These are phyloP conservation scores for Schizopora paradoxa DNA, from an alignment of 1,284 basidiomycete genomes.

Conservation along the genomic window DNA sequence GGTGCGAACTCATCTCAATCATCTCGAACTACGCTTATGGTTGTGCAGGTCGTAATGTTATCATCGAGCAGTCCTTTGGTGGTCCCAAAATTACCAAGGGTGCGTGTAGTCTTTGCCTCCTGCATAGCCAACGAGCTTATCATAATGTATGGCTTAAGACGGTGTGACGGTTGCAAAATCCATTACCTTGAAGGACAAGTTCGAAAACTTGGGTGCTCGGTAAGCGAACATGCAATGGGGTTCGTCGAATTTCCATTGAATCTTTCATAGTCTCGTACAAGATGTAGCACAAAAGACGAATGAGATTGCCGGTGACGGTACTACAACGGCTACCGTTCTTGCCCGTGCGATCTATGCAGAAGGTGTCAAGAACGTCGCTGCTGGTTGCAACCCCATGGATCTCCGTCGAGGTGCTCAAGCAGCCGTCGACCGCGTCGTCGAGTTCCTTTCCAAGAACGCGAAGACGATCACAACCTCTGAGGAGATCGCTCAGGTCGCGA, in stretches of 20 bases:
- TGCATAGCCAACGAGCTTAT: conserved; percentile 10
- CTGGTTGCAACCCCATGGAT: conserved; percentile 99
- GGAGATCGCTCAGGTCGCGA: conserved; percentile 97
- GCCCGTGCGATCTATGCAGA: conserved; percentile 97
- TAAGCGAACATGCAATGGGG: conserved; percentile 34
- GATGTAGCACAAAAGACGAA: conserved; percentile 97
- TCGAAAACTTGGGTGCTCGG: conserved; percentile 98
- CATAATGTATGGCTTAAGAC: conserved; percentile 42
- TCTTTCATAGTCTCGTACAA: conserved; percentile 72
- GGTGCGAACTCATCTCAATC: conserved; percentile 41
- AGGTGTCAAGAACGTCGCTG: conserved; percentile 99
- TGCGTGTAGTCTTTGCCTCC: conserved; percentile 31
- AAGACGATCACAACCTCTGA: conserved; percentile 95
- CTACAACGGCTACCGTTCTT: conserved; percentile 95
- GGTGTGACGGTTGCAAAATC: conserved; percentile 98
- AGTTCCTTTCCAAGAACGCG: conserved; percentile 86
- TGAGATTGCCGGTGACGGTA: conserved; percentile 96
- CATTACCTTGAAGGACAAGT: conserved; percentile 94
- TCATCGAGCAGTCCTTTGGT: conserved; percentile 97
- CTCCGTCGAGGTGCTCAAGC: conserved; percentile 94
- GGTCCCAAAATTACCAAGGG: conserved; percentile 98
- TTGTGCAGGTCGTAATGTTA: conserved; percentile 84
- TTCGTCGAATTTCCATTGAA: conserved; percentile 1
- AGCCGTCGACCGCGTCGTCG: conserved; percentile 93
- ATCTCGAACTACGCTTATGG: conserved; percentile 15